A percentile compares a stretch with the other conserved stretches of the same genome.
Conservation (phyloP, 345 rosid species). For the Iberis pinnata region DNA sequence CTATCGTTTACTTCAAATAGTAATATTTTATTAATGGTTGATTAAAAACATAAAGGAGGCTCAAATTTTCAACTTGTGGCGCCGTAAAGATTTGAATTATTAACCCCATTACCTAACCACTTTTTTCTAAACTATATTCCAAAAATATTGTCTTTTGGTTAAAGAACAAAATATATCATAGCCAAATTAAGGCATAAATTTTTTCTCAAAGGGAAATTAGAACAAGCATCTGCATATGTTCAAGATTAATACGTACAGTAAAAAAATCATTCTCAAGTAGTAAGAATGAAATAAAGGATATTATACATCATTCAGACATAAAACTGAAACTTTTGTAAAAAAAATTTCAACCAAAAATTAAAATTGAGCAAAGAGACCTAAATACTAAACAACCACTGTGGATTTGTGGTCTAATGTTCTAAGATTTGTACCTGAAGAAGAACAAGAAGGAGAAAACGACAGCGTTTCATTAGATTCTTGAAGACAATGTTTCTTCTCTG, state of each 20-base stretch:
- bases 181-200: no score
- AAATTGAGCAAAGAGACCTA: slow-evolving; percentile 8
- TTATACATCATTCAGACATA: slow-evolving; percentile 22
- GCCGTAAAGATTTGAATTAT: slow-evolving; percentile 28
- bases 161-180: slow-evolving; percentile 11
- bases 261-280: slow-evolving; percentile 17
- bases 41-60: not conserved
- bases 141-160: not conserved
- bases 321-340: slow-evolving; percentile 13
- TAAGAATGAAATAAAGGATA: slow-evolving; percentile 5
- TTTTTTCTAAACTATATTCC: not conserved
- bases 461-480: slow-evolving; percentile 26
- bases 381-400: slow-evolving; percentile 23
- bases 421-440: slow-evolving; percentile 56
- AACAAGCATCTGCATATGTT: slow-evolving; percentile 12
- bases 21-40: not conserved
- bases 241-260: slow-evolving; percentile 22
- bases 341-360: slow-evolving; percentile 18
- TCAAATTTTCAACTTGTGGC: slow-evolving; percentile 23
- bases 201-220: no score
- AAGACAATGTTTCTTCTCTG: slow-evolving; percentile 32
- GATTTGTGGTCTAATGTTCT: slow-evolving; percentile 40
- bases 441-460: slow-evolving; percentile 35
- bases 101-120: slow-evolving; percentile 21
- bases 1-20: not conserved